Base-by-base conservation (phyloP, 305 asterid genomes). In the Fraxinus paxiana region DNA sequence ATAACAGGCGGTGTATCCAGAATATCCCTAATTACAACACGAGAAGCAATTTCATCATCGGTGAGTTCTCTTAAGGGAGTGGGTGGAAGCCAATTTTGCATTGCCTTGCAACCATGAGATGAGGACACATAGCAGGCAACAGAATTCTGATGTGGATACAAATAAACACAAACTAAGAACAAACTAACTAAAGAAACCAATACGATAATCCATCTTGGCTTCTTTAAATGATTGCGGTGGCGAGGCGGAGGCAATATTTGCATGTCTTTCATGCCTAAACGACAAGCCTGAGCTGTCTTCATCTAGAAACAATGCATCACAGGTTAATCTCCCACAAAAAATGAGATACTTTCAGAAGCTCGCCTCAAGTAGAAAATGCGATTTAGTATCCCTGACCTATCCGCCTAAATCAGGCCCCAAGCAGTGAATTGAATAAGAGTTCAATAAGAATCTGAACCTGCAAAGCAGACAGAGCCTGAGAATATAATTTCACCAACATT, bases 191-290 rank as follows among this genome's bases (percentile, higher is more conserved):
- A 80, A 77, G 92, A 89, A 88, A 89, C 86, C 90, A 92, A 82
- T 61, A 89, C 84, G 28, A 90, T 85, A 75, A 92, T 92, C 97
- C 97, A 92, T 43, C 87, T 89, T 24, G 93, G 93, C 87, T 90
- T 92, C 87, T 85, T 89, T 81, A 88, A 73, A 51, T 87, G 92
- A 79, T 86, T 54, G 10, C 92, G 94, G 70, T 89, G 97, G 83
- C 92, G 97, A 83, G 89, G 83, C 78, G 82, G 86, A 69, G 88
- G 88, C 88, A 88, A 85, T 84, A 90, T 78, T 77, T 88, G 93
- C 85, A 87, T 83, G 83, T 84, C 93, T 82, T 90, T 92, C 85
- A 81, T 81, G 89, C 94, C 90, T 82, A 88, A 46, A 82, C 91
- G 91, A 91, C 92, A 89, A 61, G 86, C 87, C 85, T 87, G 89